Conservation (phyloP, 495 filamentous ascomycete species). For the Penicillium paradoxum region DNA sequence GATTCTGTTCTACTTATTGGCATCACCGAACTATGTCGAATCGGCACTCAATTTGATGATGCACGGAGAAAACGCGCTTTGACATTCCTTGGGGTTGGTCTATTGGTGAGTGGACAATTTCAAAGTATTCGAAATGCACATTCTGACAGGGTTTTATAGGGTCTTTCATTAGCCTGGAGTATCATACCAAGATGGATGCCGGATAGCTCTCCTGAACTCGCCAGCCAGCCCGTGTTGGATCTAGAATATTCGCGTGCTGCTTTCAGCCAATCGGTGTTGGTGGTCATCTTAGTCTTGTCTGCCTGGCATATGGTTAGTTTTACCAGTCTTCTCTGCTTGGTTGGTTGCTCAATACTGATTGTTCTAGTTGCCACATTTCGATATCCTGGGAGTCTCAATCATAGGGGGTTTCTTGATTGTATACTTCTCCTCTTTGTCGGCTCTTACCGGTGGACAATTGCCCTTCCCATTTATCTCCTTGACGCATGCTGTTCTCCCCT, state of each 20-base stretch:
- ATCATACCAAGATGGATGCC: conserved; percentile 22
- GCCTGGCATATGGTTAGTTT: conserved; percentile 40
- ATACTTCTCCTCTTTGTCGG: conserved; percentile 26
- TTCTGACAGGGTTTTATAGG: conserved; percentile 20
- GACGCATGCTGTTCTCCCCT: conserved; percentile 11
- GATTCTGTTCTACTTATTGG: conserved; percentile 36
- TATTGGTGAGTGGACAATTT: conserved; percentile 31
- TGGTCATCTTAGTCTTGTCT: conserved; percentile 27
- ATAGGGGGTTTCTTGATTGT: conserved; percentile 30
- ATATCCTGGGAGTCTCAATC: conserved; percentile 29
- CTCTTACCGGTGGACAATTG: conserved; percentile 26
- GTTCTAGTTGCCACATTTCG: conserved; percentile 33
- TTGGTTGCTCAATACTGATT: conserved; percentile 9
- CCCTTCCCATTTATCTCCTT: conserved; percentile 32
- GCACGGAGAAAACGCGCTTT: conserved; percentile 24
- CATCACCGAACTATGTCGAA: conserved; percentile 26
- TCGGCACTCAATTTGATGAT: conserved; percentile 17
- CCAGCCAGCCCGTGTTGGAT: conserved; percentile 26
- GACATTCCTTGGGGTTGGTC: conserved; percentile 30
- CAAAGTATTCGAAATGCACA: neutral
- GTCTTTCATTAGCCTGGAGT: conserved; percentile 29
- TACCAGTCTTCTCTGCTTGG: neutral
- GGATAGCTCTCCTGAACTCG: conserved; percentile 23
- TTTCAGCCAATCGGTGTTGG: conserved; percentile 30
- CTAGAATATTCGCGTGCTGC: conserved; percentile 33